These are phyloP conservation scores for Dichotomopilus funicola DNA, from an alignment of 2,329 filamentous ascomycete genomes.

Conservation along the genomic window DNA sequence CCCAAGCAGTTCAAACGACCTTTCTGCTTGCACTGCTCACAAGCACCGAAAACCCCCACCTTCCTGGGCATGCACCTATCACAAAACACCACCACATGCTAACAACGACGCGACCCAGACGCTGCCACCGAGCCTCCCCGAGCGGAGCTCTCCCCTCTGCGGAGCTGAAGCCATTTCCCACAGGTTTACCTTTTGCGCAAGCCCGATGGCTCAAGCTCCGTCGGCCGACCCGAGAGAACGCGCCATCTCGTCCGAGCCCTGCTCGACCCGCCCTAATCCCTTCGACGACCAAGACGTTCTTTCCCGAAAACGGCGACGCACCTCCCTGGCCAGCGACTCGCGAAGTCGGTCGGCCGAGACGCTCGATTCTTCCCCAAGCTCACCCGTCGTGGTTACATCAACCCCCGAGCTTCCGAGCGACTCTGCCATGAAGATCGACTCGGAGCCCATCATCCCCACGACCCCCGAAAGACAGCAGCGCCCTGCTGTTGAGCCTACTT, in stretches of 20 bases:
- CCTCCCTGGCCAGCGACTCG: conserved; percentile 47
- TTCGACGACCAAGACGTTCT: conserved; percentile 55
- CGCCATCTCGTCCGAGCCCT: conserved; percentile 56
- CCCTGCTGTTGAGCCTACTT: conserved; percentile 28
- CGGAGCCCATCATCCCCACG: conserved; percentile 34
- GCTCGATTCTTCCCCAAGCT: conserved; percentile 26
- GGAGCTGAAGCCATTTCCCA: conserved; percentile 38
- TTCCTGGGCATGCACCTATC: conserved; percentile 10
- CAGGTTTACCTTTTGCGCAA: conserved; percentile 30
- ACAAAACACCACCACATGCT: conserved; percentile 46
- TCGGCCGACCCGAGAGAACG: conserved; percentile 48
- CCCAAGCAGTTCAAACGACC: too few relatives aligned
- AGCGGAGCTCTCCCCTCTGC: conserved; percentile 45
- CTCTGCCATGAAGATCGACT: conserved; percentile 37
- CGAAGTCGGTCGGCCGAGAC: conserved; percentile 47
- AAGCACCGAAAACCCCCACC: conserved; percentile 7
- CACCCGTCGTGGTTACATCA: conserved; percentile 28
- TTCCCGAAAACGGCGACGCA: conserved; percentile 56
- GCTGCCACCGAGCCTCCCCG: conserved; percentile 48
- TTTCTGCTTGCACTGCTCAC: neutral
- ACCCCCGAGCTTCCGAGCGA: conserved; percentile 24
- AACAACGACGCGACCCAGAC: conserved; percentile 40
- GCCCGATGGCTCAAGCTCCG: conserved; percentile 50
- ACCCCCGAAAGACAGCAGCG: conserved; percentile 36
- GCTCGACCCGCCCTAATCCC: conserved; percentile 56